phyloP scores from a whole-genome alignment of 2,329 filamentous ascomycete species.

The Aureobasidium sp. region DNA sequence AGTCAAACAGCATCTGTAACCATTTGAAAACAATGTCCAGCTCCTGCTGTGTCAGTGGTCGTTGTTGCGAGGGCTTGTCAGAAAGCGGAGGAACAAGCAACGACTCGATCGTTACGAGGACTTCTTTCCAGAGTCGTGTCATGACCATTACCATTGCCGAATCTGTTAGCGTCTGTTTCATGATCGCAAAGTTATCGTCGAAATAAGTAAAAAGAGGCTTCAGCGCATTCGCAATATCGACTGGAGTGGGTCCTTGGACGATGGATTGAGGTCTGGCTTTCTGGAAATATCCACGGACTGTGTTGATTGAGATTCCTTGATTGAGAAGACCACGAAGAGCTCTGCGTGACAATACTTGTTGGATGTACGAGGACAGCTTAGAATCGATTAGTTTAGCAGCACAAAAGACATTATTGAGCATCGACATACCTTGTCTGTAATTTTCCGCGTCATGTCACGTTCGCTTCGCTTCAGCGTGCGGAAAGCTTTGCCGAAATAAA shows the following conservation, averaged over 20 bases:
- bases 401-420: background rate
- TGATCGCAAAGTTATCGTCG: slow-evolving; percentile 96
- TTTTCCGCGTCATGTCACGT: slow-evolving; percentile 94
- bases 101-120: slow-evolving; percentile 80
- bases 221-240: slow-evolving; percentile 71
- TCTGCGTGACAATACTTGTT: slow-evolving; percentile 73
- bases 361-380: slow-evolving; percentile 85
- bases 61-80: slow-evolving; percentile 84
- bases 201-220: slow-evolving; percentile 88
- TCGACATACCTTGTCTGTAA: slow-evolving; percentile 79
- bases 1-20: slow-evolving; percentile 81
- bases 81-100: slow-evolving; percentile 88
- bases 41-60: slow-evolving; percentile 74
- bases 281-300: slow-evolving; percentile 53
- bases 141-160: slow-evolving; percentile 98
- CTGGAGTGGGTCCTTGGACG: slow-evolving; percentile 41
- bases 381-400: slow-evolving; percentile 26
- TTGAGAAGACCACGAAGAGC: slow-evolving; percentile 68
- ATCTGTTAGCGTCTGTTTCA: slow-evolving; percentile 92
- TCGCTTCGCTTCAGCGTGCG: slow-evolving; percentile 90
- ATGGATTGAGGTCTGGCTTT: slow-evolving; percentile 41
- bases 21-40: slow-evolving; percentile 92
- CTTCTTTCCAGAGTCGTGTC: slow-evolving; percentile 97
- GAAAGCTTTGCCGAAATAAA: slow-evolving; percentile 97
- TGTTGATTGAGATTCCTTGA: slow-evolving; percentile 60